Conservation (phyloP, 1,284 basidiomycete genomes). For the Malassezia japonica region DNA sequence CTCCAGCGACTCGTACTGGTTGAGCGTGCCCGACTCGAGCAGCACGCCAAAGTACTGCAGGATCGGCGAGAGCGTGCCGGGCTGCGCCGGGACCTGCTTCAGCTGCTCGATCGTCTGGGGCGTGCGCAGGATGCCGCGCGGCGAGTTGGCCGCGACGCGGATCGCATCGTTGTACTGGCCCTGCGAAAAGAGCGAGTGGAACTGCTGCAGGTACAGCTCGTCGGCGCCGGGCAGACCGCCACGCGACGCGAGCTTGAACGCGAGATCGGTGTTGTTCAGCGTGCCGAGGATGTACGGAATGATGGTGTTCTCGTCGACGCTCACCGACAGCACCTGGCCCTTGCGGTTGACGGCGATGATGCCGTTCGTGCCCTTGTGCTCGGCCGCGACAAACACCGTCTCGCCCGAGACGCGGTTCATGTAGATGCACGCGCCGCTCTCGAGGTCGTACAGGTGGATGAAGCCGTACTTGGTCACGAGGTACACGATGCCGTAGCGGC, state of each 20-base stretch:
- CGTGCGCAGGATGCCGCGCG: constrained; percentile 88
- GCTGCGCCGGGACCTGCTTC: constrained; percentile 82
- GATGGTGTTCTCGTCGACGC: constrained; percentile 89
- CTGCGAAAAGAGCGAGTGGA: constrained; percentile 79
- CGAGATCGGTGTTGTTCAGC: constrained; percentile 93
- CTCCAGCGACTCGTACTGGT: constrained; percentile 91
- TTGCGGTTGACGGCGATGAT: constrained; percentile 99
- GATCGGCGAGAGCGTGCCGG: constrained; percentile 88
- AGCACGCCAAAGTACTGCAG: constrained; percentile 97
- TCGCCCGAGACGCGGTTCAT: constrained; percentile 99
- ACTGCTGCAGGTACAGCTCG: constrained; percentile 91
- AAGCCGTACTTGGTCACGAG: constrained; percentile 98
- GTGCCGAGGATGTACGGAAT: constrained; percentile 89
- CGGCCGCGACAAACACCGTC: constrained; percentile 97
- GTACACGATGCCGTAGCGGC: constrained; percentile 93
- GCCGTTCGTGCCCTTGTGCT: constrained; percentile 85
- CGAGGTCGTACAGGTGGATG: constrained; percentile 97
- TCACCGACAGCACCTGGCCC: constrained; percentile 94
- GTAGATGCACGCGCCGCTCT: constrained; percentile 96
- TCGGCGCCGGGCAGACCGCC: constrained; percentile 97
- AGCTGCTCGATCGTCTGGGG: constrained; percentile 94
- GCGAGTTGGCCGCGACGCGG: constrained; percentile 95
- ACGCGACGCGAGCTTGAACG: constrained; percentile 93
- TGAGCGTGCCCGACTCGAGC: constrained; percentile 92
- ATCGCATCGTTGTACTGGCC: constrained; percentile 94